phyloP scores from a whole-genome alignment of 2,329 filamentous ascomycete genomes.

The Claviceps sp. region DNA sequence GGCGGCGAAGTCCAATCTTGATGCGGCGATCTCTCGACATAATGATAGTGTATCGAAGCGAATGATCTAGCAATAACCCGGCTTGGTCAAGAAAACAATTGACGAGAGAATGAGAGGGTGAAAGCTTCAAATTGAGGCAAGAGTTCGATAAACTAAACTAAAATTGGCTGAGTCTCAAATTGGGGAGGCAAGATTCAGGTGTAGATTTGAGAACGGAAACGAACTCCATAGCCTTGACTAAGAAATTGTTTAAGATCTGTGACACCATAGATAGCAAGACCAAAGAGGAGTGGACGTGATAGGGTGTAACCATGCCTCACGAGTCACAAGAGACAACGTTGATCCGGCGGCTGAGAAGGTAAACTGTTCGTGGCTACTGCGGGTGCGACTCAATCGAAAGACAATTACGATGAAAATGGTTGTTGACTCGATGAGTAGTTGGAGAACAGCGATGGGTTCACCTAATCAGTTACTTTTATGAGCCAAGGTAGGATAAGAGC shows the following conservation, averaged over 20 bases:
- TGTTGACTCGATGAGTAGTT: too few species aligned
- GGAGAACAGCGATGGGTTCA: too few species aligned
- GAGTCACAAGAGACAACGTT: too few species aligned
- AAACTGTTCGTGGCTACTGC: too few species aligned
- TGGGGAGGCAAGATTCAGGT: conserved; percentile 10
- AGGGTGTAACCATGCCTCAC: conserved; percentile 35
- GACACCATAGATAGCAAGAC: neutral
- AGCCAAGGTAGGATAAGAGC: too few species aligned
- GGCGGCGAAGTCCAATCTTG: conserved; percentile 20
- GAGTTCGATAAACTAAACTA: conserved; percentile 6
- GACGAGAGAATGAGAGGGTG: neutral
- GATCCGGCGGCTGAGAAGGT: too few species aligned
- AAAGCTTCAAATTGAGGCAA: neutral
- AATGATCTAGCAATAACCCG: neutral
- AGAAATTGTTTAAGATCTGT: conserved; percentile 2
- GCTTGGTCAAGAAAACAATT: neutral
- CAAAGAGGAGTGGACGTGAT: conserved; percentile 28
- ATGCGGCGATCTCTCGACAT: conserved; percentile 34
- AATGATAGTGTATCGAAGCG: conserved; percentile 10
- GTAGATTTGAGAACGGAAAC: conserved; percentile 6
- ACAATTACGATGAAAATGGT: too few species aligned
- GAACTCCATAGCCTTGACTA: neutral
- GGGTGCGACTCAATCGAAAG: too few species aligned
- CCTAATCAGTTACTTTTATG: too few species aligned
- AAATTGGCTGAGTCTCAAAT: conserved; percentile 12